Evolutionary conservation across 768 basidiomycete species (phyloP), one percentile per base, ranked within the genome.

Genomic region (Tulasnella calospora): DNA sequence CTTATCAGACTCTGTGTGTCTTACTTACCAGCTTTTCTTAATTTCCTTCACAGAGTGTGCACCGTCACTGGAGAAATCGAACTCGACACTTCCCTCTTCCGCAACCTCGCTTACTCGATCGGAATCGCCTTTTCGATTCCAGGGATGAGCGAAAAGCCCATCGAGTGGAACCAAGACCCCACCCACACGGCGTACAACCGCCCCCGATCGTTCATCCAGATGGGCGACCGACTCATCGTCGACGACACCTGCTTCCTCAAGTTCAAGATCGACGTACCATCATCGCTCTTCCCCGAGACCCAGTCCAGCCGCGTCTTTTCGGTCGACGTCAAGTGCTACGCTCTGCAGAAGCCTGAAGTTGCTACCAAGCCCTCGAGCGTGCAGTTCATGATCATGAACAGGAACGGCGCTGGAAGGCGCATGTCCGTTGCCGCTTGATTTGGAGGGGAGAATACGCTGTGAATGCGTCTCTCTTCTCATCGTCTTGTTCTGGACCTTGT

Each of bases 161-260:
- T 78, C 69, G 77, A 78, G 47, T 78, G 77, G 77, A 78, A 78
- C 69, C 77, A 78, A 55, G 77, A 78, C 69, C 77, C 77, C 15
- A 47, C 33, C 3, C 77, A 78, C 70, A 78, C 77, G 13, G 41
- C 69, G 36, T 78, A 78, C 69, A 40, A 78, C 27, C 77, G 77
- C 33, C 44, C 77, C 7, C 77, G 77, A 3, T 78, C 77, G 13
- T 78, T 44, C 71, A 78, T 78, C 77, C 77, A 78, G 46, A 78
- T 78, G 77, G 77, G 38, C 77, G 41, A 78, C 35, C 69, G 77
- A 5, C 77, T 78, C 8, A 55, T 78, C 69, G 77, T 78, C 40
- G 77, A 78, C 44, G 47, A 78, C 69, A 78, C 77, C 10, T 78
- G 77, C 69, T 78, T 9, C 46, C 77, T 78, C 77, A 78, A 78